Conservation (phyloP, 2,329 filamentous ascomycete species). For the Colletotrichum lupini region DNA sequence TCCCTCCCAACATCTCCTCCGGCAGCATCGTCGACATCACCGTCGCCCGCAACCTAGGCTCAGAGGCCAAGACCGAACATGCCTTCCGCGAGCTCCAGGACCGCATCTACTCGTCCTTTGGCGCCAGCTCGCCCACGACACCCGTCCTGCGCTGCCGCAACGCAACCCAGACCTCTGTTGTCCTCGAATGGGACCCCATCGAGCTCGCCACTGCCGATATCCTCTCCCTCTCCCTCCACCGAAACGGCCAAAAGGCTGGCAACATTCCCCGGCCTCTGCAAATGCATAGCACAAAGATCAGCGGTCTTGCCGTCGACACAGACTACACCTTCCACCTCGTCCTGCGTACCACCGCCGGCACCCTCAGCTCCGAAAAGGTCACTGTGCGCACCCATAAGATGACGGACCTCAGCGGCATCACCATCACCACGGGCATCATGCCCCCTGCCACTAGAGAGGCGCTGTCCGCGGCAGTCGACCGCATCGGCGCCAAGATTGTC, state of each 20-base stretch:
- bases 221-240: conserved; percentile 88
- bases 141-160: conserved; percentile 92
- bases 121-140: conserved; percentile 78
- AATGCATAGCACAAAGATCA: conserved; percentile 96
- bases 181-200: conserved; percentile 98
- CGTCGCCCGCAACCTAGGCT: conserved; percentile 84
- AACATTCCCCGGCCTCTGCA: conserved; percentile 89
- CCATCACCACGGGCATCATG: conserved; percentile 90
- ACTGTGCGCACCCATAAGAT: conserved; percentile 95
- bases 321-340: conserved; percentile 97
- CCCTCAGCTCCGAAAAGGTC: conserved; percentile 84
- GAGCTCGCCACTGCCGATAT: conserved; percentile 92
- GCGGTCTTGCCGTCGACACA: conserved; percentile 93
- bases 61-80: conserved; percentile 79
- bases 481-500: conserved; percentile 92
- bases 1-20: conserved; percentile 93
- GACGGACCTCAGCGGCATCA: conserved; percentile 96
- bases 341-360: conserved; percentile 89
- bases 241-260: conserved; percentile 96
- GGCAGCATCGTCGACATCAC: conserved; percentile 99
- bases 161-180: conserved; percentile 97
- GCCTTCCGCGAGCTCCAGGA: conserved; percentile 89
- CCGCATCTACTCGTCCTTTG: conserved; percentile 88
- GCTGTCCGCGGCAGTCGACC: conserved; percentile 79
- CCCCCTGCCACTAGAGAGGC: conserved; percentile 78